Conservation (phyloP, 192 early-diverging fungal genomes). For the Coemansia sp. region DNA sequence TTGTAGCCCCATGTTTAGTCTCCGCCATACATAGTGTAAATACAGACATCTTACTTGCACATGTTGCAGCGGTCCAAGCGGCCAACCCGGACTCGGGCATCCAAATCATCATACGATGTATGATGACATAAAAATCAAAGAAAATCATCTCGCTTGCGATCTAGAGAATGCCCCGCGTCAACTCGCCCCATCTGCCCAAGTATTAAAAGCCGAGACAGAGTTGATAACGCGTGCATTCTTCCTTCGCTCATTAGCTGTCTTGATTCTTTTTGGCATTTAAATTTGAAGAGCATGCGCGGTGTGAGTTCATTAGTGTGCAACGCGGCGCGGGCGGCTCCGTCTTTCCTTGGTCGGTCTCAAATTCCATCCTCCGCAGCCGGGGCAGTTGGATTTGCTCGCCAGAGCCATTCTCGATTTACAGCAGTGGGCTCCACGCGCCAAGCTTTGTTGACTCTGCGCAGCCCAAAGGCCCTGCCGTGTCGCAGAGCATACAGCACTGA, state of each 20-base stretch:
- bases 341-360: not conserved
- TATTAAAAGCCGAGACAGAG: too few species aligned
- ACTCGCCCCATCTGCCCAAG: too few species aligned
- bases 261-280: not conserved
- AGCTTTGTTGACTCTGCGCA: not conserved
- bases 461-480: not conserved
- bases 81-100: too few species aligned
- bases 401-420: not conserved
- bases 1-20: not conserved
- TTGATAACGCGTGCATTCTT: not conserved
- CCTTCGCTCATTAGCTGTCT: not conserved
- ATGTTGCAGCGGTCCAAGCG: too few species aligned
- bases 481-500: slow-evolving; percentile 29
- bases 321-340: not conserved
- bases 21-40: not conserved
- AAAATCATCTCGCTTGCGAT: too few species aligned
- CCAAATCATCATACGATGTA: too few species aligned
- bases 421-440: not conserved
- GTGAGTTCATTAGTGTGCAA: slow-evolving; percentile 9
- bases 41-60: too few species aligned
- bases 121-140: too few species aligned
- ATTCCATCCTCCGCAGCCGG: not conserved
- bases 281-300: slow-evolving; percentile 17
- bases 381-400: not conserved
- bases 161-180: too few species aligned